Evolutionary conservation across 2,329 filamentous ascomycete species (phyloP).

Genomic region (Alternaria sp.): DNA sequence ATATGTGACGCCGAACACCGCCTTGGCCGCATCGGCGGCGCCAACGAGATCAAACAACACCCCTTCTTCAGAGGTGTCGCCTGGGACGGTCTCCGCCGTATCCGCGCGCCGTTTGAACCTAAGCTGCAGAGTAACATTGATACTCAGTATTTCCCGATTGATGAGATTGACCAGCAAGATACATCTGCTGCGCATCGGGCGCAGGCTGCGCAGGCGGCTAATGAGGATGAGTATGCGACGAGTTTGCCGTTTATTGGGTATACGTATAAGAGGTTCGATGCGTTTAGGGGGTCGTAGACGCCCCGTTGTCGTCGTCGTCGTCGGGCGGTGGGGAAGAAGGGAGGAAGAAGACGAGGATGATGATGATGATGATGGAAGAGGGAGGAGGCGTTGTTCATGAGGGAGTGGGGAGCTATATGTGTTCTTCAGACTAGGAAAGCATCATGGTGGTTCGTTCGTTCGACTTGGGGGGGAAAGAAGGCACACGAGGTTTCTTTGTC

Average conservation of each 20-base stretch:
- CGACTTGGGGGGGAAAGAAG: too few relatives aligned
- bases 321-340: background rate
- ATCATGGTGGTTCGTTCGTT: too few relatives aligned
- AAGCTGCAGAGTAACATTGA: conserved; percentile 92
- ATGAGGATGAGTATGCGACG: conserved; percentile 83
- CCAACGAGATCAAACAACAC: conserved; percentile 91
- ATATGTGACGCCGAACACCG: conserved; percentile 94
- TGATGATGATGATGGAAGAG: too few relatives aligned
- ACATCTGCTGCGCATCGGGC: conserved; percentile 87
- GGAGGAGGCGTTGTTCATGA: too few relatives aligned
- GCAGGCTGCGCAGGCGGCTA: conserved; percentile 76
- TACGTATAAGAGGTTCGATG: conserved; percentile 96
- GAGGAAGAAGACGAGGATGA: background rate
- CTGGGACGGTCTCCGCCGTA: conserved; percentile 90
- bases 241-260: conserved; percentile 96
- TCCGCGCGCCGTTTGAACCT: conserved; percentile 95
- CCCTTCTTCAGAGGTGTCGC: conserved; percentile 97
- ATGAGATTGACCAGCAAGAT: conserved; percentile 97
- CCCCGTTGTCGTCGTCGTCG: too few relatives aligned
- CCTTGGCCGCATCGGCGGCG: conserved; percentile 81
- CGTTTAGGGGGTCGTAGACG: conserved; percentile 58
- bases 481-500: too few relatives aligned
- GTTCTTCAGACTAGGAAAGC: too few relatives aligned
- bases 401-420: too few relatives aligned
- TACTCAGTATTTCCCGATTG: conserved; percentile 97